Percentiles rank a stretch among this genome's conserved stretches.
Evolutionary conservation across 2,329 filamentous ascomycete genomes (phyloP).

Genomic region (Aspergillus latus): DNA sequence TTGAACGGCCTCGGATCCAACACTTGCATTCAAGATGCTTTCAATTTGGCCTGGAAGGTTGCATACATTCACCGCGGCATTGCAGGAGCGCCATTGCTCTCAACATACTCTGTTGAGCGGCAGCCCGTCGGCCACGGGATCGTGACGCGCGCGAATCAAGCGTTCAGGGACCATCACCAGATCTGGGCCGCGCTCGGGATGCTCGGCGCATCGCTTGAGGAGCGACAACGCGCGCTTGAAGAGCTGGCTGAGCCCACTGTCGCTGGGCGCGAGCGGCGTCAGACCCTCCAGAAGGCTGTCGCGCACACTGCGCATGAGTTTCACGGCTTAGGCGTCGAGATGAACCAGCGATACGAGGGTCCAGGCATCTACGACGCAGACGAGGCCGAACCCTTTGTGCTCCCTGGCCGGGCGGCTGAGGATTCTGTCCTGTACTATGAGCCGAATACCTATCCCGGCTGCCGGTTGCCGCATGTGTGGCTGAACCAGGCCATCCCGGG

Average conservation of each 20-base stretch:
- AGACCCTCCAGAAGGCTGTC: background rate
- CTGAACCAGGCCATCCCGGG: background rate
- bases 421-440: background rate
- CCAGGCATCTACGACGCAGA: background rate
- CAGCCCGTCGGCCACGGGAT: slow-evolving; percentile 32
- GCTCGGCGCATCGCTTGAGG: background rate
- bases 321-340: background rate
- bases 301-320: background rate
- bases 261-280: background rate
- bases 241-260: background rate
- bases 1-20: slow-evolving; percentile 35
- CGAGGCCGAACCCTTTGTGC: background rate
- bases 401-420: background rate
- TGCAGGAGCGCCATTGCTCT: slow-evolving; percentile 27
- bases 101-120: slow-evolving; percentile 43
- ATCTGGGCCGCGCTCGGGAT: background rate
- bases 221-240: background rate
- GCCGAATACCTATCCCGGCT: slow-evolving; percentile 8
- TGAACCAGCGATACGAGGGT: background rate
- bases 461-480: slow-evolving; percentile 12
- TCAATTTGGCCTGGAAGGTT: slow-evolving; percentile 48
- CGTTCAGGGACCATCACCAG: background rate
- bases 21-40: slow-evolving; percentile 40
- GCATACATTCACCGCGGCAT: slow-evolving; percentile 32
- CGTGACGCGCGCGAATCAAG: slow-evolving; percentile 29